Base-by-base conservation (phyloP, 768 basidiomycete genomes). In the Boletus barrowsii region DNA sequence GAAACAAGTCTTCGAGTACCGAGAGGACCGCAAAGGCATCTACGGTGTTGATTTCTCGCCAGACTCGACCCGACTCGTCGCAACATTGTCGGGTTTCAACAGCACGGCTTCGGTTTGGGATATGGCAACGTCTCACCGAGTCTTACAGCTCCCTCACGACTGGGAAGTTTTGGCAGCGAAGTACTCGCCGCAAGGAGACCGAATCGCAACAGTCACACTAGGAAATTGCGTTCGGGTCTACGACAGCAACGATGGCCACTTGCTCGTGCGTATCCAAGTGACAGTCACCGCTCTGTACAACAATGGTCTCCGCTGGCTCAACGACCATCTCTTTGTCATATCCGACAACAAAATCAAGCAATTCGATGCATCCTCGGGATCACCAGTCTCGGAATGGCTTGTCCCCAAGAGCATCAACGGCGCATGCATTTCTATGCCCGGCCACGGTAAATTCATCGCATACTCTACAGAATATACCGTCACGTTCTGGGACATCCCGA, bases 321-420 rank as follows among this genome's bases (percentile, higher is more conserved):
- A 41, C 13, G 1, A 30, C 18, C 14, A 14, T n/a, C 39, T 41
- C 14, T 1, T 49, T 15, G n/a, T 41, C 14, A 1, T 30, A 14
- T 32, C 29, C 2, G 18, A 10, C 30, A 1, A 3, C 3, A 10
- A 10, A 41, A 32, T 49, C 26, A 15, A 15, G 18, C 13, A 32
- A 11, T 5, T 40, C 10, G 48, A 32, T 0, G 7, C 29, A 6
- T 49, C 18, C 9, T 20, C 39, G 0, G 53, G 53, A 1, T 45
- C 18, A 32, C 0, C 2, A 1, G n/a, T 41, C 39, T 40, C 29
- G 18, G 29, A 30, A 15, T 49, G 39, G 48, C 26, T n/a, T 3
- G 39, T 32, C 9, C 13, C 18, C 17, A 2, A 9, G 3, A 20
- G 2, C n/a, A 3, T 2, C 5, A 0, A 0, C 4, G 0, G 1